These are phyloP conservation scores for Globisporangium okanoganense DNA, from an alignment of 352 stramenopile species.

Conservation along the genomic window DNA sequence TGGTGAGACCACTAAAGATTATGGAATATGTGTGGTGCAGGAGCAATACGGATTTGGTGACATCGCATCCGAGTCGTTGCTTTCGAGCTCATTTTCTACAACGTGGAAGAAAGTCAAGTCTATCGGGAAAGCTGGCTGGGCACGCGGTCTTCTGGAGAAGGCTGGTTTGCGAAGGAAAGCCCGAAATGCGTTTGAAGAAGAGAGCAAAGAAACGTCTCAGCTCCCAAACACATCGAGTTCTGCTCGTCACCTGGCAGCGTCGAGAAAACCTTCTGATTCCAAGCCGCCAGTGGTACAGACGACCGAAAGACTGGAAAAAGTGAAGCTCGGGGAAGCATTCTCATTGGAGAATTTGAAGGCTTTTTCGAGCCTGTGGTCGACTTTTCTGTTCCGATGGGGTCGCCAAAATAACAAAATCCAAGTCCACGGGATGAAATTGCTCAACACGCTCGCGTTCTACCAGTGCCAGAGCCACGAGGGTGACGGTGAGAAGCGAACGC, in stretches of 20 bases:
- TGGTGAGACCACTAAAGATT: too few species aligned
- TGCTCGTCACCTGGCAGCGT: slow-evolving; percentile 31
- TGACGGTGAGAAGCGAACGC: slow-evolving; percentile 11
- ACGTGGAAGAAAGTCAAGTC: slow-evolving; percentile 62
- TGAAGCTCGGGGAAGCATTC: slow-evolving; percentile 28
- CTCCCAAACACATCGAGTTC: slow-evolving; percentile 38
- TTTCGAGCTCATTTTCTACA: slow-evolving; percentile 44
- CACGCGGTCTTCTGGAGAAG: slow-evolving; percentile 54
- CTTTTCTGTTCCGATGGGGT: slow-evolving; percentile 63
- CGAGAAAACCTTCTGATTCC: neutral
- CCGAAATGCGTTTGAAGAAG: slow-evolving; percentile 15
- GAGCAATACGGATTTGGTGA: slow-evolving; percentile 78
- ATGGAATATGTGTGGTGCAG: slow-evolving; percentile 21
- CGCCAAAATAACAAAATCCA: slow-evolving; percentile 32
- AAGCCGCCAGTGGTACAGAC: slow-evolving; percentile 14
- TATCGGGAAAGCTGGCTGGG: slow-evolving; percentile 49
- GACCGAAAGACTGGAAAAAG: slow-evolving; percentile 7
- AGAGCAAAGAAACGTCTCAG: slow-evolving; percentile 6
- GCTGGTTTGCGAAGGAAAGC: slow-evolving; percentile 28
- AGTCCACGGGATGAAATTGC: slow-evolving; percentile 38
- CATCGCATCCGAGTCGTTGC: slow-evolving; percentile 45
- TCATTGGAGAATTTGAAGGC: slow-evolving; percentile 39
- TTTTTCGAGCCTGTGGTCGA: slow-evolving; percentile 35
- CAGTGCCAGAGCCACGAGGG: slow-evolving; percentile 20
- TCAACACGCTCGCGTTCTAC: slow-evolving; percentile 64